phyloP scores from a whole-genome alignment of 371 early-diverging fungal genomes.

The Rhizopus arrhizus region DNA sequence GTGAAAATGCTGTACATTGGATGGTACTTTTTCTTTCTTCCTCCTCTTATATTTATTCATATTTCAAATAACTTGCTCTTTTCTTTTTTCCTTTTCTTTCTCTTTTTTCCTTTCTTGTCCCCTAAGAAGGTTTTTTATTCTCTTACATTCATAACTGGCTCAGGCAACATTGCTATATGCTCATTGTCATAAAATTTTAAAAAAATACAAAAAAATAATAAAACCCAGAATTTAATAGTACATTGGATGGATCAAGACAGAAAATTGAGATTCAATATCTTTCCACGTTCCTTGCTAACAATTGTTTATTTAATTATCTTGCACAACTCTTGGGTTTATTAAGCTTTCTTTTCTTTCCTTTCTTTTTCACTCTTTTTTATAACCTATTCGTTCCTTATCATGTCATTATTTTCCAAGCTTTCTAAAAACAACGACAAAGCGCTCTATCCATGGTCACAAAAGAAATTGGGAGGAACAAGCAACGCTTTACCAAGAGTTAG shows the following conservation, averaged over 20 bases:
- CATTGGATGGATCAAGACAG: not conserved
- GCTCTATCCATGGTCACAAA: constrained; percentile 55
- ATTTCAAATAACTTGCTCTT: too few relatives aligned
- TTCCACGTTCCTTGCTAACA: not conserved
- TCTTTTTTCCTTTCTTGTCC: too few relatives aligned
- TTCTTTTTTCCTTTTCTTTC: too few relatives aligned
- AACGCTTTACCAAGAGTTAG: constrained; percentile 61
- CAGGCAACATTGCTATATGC: too few relatives aligned
- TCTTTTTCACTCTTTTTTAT: constrained; percentile 8
- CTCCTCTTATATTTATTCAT: too few relatives aligned
- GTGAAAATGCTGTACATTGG: not conserved
- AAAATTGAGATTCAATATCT: not conserved
- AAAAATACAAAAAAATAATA: not conserved
- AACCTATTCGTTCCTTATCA: constrained; percentile 3
- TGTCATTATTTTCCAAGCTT: constrained; percentile 55
- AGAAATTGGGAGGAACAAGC: constrained; percentile 43
- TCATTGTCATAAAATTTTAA: too few relatives aligned
- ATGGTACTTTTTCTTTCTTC: too few relatives aligned
- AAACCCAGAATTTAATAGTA: not conserved
- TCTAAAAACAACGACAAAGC: constrained; percentile 51
- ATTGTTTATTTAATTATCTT: constrained; percentile 20
- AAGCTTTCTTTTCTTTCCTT: not conserved
- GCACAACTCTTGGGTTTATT: constrained; percentile 2
- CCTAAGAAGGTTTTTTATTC: too few relatives aligned
- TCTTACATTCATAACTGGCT: too few relatives aligned